Conservation (phyloP, 345 rosid species). For the Lagerstroemia speciosa region DNA sequence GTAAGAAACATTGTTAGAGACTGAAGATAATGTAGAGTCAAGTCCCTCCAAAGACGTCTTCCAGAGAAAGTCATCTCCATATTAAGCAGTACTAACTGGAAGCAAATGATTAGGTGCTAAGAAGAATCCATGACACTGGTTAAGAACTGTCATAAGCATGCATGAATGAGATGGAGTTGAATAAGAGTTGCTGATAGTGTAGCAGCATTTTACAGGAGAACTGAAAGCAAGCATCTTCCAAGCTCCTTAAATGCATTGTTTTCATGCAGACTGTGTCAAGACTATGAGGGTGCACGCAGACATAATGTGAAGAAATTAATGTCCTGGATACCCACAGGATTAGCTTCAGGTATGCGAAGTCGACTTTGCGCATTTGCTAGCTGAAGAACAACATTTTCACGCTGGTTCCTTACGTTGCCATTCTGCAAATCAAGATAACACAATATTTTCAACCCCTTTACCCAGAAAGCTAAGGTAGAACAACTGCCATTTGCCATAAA, state of each 20-base stretch:
- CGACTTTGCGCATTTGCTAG: slow-evolving; percentile 88
- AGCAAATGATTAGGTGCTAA: not conserved
- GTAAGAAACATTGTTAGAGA: not conserved
- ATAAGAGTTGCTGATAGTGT: not conserved
- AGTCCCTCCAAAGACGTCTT: not conserved
- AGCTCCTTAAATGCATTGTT: not conserved
- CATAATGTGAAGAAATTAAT: not conserved
- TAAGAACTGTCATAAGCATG: not conserved
- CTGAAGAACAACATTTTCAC: slow-evolving; percentile 81
- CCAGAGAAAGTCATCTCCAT: not conserved
- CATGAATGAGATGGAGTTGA: not conserved
- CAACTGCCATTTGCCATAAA: not conserved
- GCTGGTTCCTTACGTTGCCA: slow-evolving; percentile 84
- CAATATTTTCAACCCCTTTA: not conserved
- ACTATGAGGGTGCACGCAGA: not conserved
- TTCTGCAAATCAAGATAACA: slow-evolving; percentile 36
- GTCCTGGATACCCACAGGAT: slow-evolving; percentile 64
- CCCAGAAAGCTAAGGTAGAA: not conserved
- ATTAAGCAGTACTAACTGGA: not conserved
- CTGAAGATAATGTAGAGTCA: not conserved
- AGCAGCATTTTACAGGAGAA: not conserved
- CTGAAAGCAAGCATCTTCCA: not conserved
- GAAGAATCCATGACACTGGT: not conserved
- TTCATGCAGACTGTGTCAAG: not conserved
- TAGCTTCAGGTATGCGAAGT: slow-evolving; percentile 51